Evolutionary conservation across 768 basidiomycete genomes (phyloP).

Genomic region (Tricholoma saponaceum): DNA sequence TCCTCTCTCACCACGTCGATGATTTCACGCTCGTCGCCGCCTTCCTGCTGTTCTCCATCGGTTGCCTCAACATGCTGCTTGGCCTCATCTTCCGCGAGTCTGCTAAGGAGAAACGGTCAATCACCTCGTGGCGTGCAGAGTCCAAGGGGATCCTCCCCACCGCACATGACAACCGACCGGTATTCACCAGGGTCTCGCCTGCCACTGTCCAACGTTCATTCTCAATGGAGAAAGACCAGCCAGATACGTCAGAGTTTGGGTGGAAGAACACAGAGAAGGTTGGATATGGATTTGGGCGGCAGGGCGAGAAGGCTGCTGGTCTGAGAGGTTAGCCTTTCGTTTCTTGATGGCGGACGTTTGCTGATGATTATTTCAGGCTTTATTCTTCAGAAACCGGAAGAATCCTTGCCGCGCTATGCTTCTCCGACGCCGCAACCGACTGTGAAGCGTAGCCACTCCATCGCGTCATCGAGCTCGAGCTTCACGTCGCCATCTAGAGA

Average conservation of each 20-base stretch:
- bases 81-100: constrained; percentile 75
- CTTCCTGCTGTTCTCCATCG: constrained; percentile 81
- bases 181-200: constrained; percentile 30
- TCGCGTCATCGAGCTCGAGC: constrained; percentile 28
- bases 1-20: constrained; percentile 75
- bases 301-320: constrained; percentile 75
- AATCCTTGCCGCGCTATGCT: constrained; percentile 52
- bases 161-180: constrained; percentile 30
- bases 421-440: constrained; percentile 25
- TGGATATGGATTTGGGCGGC: constrained; percentile 75
- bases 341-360: background rate
- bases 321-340: constrained; percentile 46
- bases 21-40: constrained; percentile 84
- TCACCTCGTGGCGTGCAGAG: constrained; percentile 63
- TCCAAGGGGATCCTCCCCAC: constrained; percentile 55
- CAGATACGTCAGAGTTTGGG: constrained; percentile 22
- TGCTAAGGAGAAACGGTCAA: constrained; percentile 61
- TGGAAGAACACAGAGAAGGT: constrained; percentile 34
- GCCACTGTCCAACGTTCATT: constrained; percentile 29
- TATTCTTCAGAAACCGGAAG: constrained; percentile 52
- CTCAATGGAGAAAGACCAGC: constrained; percentile 18
- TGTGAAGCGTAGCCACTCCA: constrained; percentile 22
- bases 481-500: constrained; percentile 31
- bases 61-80: constrained; percentile 77
- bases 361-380: constrained; percentile 35